Evolutionary conservation across 208 protist species (phyloP).

Genomic region (Tritrichomonas musculus): DNA sequence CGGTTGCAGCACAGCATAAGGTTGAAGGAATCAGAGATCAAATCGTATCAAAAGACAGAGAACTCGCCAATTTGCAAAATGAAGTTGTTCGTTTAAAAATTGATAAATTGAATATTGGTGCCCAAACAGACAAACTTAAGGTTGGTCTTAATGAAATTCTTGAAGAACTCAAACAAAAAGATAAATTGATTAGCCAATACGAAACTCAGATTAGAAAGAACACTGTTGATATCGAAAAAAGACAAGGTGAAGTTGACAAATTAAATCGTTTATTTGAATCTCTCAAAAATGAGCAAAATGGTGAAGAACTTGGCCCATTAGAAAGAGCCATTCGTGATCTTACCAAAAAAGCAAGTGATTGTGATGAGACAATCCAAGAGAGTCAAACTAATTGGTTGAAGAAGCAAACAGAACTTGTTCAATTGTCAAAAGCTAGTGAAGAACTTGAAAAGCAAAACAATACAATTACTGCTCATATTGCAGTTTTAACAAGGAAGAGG

Average conservation of each 20-base stretch:
- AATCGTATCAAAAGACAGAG: neutral
- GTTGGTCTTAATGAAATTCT: neutral
- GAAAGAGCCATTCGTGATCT: neutral
- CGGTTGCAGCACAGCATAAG: neutral
- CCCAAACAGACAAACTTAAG: neutral
- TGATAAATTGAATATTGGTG: neutral
- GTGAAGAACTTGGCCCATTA: slow-evolving; percentile 11
- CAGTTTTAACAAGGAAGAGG: neutral
- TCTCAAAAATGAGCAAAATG: neutral
- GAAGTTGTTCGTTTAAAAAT: neutral
- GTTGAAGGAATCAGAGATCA: neutral
- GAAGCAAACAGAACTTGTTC: slow-evolving; percentile 17
- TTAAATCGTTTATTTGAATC: neutral
- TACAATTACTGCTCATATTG: neutral
- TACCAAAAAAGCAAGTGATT: neutral
- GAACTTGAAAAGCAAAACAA: neutral
- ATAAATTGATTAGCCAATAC: neutral
- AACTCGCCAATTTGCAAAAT: neutral
- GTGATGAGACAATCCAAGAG: neutral
- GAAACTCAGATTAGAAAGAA: neutral
- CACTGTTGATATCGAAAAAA: slow-evolving; percentile 11
- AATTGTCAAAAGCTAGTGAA: neutral
- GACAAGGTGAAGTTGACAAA: slow-evolving; percentile 22
- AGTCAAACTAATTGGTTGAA: neutral
- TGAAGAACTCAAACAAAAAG: slow-evolving; percentile 12